These are phyloP conservation scores for Pilaira anomala DNA, from an alignment of 192 early-diverging fungal genomes.

Conservation along the genomic window DNA sequence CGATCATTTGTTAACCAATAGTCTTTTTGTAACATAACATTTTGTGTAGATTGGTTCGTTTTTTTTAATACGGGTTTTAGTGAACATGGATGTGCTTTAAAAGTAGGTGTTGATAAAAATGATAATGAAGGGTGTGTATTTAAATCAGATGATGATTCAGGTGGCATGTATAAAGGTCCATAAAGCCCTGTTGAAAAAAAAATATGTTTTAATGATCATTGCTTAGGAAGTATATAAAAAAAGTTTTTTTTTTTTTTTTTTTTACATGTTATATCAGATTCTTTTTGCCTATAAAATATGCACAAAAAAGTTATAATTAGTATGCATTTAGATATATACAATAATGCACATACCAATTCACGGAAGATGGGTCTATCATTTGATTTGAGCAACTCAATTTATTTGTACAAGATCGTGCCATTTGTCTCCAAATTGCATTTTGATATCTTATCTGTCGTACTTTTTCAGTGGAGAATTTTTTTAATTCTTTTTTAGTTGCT, in stretches of 20 bases:
- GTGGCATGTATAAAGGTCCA: conserved; percentile 21
- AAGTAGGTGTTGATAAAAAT: too few relatives aligned
- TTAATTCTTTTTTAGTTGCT: not conserved
- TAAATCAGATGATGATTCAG: not conserved
- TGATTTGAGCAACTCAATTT: not conserved
- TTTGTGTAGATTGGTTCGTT: not conserved
- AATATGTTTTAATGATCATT: not conserved
- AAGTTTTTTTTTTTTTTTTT: not conserved
- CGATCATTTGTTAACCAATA: not conserved
- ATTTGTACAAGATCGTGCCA: conserved; percentile 29
- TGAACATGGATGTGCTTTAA: not conserved
- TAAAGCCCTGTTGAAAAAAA: conserved; percentile 24
- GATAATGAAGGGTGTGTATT: not conserved
- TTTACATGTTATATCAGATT: conserved; percentile 40
- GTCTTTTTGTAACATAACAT: not conserved
- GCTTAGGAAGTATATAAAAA: not conserved
- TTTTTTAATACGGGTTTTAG: not conserved
- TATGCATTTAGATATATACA: not conserved
- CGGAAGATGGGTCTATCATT: conserved; percentile 28
- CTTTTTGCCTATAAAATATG: conserved; percentile 34
- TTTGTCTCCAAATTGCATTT: conserved; percentile 43
- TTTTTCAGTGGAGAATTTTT: conserved; percentile 20
- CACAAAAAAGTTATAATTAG: not conserved
- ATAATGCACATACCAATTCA: conserved; percentile 36
- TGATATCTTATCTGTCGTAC: conserved; percentile 28